Percentiles rank a stretch among this genome's conserved stretches.
These are phyloP conservation scores for Dactylella cylindrospora DNA, from an alignment of 2,329 filamentous ascomycete species.

Conservation along the genomic window DNA sequence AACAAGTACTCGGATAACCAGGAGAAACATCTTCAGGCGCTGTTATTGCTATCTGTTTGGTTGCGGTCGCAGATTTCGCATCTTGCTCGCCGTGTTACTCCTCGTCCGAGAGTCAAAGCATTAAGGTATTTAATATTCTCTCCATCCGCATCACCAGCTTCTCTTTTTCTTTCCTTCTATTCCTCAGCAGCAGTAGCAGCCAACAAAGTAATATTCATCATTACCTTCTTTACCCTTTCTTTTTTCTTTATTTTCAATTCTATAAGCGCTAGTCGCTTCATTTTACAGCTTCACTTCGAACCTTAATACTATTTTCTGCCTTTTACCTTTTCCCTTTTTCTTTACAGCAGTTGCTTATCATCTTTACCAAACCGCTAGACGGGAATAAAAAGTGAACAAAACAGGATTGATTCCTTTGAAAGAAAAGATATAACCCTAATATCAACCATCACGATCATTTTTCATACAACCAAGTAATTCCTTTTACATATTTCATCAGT, in stretches of 20 bases:
- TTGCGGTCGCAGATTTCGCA: no score
- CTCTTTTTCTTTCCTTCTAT: conserved; percentile 11
- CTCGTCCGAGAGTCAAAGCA: no score
- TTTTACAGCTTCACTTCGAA: conserved; percentile 36
- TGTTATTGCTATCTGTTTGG: no score
- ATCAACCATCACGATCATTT: conserved; percentile 8
- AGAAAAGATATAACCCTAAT: conserved; percentile 8
- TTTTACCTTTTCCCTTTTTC: conserved; percentile 20
- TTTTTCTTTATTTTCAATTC: conserved; percentile 29
- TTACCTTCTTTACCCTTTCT: no score
- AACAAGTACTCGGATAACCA: no score
- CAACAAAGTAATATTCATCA: conserved; percentile 39
- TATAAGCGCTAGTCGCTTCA: conserved; percentile 31
- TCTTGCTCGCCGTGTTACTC: no score
- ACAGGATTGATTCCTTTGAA: conserved; percentile 42
- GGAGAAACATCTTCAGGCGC: no score
- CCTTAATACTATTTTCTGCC: no score
- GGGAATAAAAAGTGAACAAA: conserved; percentile 35
- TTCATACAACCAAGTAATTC: not conserved
- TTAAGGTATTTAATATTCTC: conserved; percentile 31
- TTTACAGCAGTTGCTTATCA: conserved; percentile 20
- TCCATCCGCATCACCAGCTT: conserved; percentile 3
- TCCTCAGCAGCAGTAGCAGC: conserved; percentile 38
- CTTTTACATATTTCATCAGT: conserved; percentile 15
- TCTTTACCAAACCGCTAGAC: conserved; percentile 42